Percentiles rank a stretch among this genome's conserved stretches.
These are phyloP conservation scores for Hypoxylon trugodes DNA, from an alignment of 495 filamentous ascomycete species.

Conservation along the genomic window DNA sequence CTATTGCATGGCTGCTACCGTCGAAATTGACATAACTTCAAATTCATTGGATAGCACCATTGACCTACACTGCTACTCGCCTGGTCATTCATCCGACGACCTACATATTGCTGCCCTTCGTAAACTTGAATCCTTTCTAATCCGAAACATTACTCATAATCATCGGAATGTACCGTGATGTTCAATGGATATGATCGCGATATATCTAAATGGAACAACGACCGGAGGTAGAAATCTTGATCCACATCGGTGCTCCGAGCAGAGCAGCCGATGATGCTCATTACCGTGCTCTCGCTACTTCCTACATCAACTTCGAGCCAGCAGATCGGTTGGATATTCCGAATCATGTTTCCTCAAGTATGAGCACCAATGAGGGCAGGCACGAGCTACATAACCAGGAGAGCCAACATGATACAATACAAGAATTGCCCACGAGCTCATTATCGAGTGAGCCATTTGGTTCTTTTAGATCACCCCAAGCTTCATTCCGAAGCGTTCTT, in stretches of 20 bases:
- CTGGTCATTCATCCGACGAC: too few relatives aligned
- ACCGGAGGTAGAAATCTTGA: conserved; percentile 66
- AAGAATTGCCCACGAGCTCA: not conserved
- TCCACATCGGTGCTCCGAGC: conserved; percentile 74
- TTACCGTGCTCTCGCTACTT: conserved; percentile 69
- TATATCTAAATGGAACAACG: conserved; percentile 44
- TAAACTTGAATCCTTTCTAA: too few relatives aligned
- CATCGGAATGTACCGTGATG: not conserved
- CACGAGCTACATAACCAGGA: not conserved
- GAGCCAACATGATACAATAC: conserved; percentile 8
- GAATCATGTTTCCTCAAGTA: conserved; percentile 4
- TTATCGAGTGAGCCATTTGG: conserved; percentile 13
- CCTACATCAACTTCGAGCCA: conserved; percentile 67
- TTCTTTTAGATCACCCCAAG: conserved; percentile 35
- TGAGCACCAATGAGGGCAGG: not conserved
- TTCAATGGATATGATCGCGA: conserved; percentile 19
- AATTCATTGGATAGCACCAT: too few relatives aligned
- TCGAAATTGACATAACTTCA: too few relatives aligned
- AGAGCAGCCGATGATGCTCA: conserved; percentile 65
- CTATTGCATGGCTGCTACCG: too few relatives aligned
- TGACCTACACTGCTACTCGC: too few relatives aligned
- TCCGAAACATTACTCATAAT: too few relatives aligned
- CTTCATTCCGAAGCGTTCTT: conserved; percentile 56
- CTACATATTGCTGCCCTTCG: too few relatives aligned
- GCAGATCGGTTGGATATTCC: conserved; percentile 12